phyloP scores from a whole-genome alignment of 2,329 filamentous ascomycete genomes.

The Rhynchosporium secalis region DNA sequence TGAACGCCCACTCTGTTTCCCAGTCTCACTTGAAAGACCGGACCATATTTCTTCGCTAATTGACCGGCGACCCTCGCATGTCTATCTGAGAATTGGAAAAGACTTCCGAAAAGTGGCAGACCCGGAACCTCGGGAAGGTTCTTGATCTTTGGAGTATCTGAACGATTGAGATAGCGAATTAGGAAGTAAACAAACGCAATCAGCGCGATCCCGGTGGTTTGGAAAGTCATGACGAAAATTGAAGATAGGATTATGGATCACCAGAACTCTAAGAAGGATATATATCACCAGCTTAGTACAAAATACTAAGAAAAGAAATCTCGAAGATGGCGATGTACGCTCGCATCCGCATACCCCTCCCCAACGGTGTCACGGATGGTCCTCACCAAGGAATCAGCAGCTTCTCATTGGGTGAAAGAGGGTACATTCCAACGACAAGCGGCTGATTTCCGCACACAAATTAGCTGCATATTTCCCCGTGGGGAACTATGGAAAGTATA shows the following conservation, averaged over 20 bases:
- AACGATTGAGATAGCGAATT: conserved; percentile 44
- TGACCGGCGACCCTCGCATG: conserved; percentile 55
- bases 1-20: conserved; percentile 59
- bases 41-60: conserved; percentile 62
- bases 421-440: not conserved
- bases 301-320: not conserved
- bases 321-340: not conserved
- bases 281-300: not conserved
- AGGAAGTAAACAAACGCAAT: conserved; percentile 34
- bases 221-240: conserved; percentile 25
- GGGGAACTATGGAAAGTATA: not conserved
- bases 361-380: not conserved
- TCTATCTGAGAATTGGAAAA: conserved; percentile 58
- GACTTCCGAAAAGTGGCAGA: conserved; percentile 62
- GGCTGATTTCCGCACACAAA: conserved; percentile 5
- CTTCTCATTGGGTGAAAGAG: not conserved
- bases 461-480: conserved; percentile 4
- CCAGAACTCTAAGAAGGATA: not conserved
- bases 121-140: conserved; percentile 61
- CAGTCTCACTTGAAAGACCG: conserved; percentile 66
- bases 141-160: conserved; percentile 61
- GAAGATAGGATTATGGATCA: not conserved
- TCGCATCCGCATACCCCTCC: conserved; percentile 7
- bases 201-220: conserved; percentile 33
- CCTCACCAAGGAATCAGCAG: conserved; percentile 3